These are phyloP conservation scores for Barnettozyma californica DNA, from an alignment of 805 yeast species.

Conservation along the genomic window DNA sequence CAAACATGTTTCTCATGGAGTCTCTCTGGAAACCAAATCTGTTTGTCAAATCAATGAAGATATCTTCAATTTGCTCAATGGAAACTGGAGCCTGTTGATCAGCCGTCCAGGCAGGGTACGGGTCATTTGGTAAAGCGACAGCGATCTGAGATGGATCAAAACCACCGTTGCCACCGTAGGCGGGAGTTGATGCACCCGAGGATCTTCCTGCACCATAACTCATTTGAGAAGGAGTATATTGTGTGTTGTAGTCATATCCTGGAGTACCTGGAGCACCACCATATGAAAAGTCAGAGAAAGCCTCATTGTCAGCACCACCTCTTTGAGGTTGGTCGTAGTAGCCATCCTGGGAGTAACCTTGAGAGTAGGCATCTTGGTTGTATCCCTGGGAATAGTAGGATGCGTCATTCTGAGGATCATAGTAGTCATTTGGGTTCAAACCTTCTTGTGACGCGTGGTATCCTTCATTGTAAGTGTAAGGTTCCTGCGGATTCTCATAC, in stretches of 20 bases:
- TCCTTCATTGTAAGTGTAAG: constrained; percentile 31
- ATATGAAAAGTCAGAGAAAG: constrained; percentile 61
- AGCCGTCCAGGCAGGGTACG: constrained; percentile 99
- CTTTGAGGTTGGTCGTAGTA: constrained; percentile 48
- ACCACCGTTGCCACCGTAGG: constrained; percentile 60
- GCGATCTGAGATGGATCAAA: constrained; percentile 59
- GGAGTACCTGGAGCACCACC: constrained; percentile 64
- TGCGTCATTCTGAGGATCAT: constrained; percentile 27
- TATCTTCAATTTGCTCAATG: constrained; percentile 81
- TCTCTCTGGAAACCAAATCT: constrained; percentile 90
- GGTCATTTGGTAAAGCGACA: constrained; percentile 78
- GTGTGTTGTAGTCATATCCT: constrained; percentile 60
- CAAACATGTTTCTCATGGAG: constrained; percentile 88
- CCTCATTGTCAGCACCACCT: constrained; percentile 46
- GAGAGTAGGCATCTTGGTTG: constrained; percentile 33
- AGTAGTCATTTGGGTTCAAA: constrained; percentile 25
- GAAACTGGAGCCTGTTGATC: constrained; percentile 87
- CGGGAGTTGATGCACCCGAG: constrained; percentile 92
- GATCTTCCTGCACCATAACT: constrained; percentile 82
- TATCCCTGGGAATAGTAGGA: constrained; percentile 45
- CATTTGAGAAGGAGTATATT: constrained; percentile 82
- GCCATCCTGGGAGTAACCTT: constrained; percentile 34
- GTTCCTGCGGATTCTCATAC: constrained; percentile 36
- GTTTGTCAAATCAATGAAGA: constrained; percentile 76
- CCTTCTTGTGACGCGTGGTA: constrained; percentile 29